These are phyloP conservation scores for Aspergillus sparsus DNA, from an alignment of 495 filamentous ascomycete species.

Conservation along the genomic window DNA sequence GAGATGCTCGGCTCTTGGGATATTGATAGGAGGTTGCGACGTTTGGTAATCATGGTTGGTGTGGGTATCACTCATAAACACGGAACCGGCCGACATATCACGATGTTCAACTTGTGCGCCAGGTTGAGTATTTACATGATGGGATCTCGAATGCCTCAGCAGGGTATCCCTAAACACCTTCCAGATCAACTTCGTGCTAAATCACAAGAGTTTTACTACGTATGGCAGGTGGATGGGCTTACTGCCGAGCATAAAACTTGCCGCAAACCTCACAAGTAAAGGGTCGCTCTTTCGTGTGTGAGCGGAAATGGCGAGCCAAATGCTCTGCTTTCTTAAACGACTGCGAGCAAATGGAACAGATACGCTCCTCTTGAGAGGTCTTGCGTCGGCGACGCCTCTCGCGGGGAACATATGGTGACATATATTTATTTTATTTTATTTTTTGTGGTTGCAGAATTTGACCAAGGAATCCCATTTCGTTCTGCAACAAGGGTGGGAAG, in stretches of 20 bases:
- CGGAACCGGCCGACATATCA: background rate
- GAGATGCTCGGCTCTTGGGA: background rate
- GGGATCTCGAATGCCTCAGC: constrained; percentile 27
- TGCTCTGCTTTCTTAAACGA: constrained; percentile 36
- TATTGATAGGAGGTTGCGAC: background rate
- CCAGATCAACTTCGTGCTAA: background rate
- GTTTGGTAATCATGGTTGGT: background rate
- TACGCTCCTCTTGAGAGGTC: constrained; percentile 22
- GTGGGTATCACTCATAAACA: background rate
- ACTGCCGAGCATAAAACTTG: constrained; percentile 33
- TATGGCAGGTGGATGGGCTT: background rate
- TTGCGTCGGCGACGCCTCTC: constrained; percentile 10
- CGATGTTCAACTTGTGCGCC: background rate
- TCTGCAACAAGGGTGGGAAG: background rate
- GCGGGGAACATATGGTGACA: constrained; percentile 10
- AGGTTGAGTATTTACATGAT: constrained; percentile 2
- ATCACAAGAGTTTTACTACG: too few relatives aligned
- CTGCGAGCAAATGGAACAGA: constrained; percentile 30
- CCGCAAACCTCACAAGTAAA: constrained; percentile 32
- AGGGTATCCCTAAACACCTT: constrained; percentile 25
- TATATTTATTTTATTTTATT: background rate
- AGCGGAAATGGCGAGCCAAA: constrained; percentile 35
- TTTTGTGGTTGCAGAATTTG: background rate
- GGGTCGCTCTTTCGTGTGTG: constrained; percentile 39
- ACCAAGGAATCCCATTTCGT: background rate